Percentiles rank a stretch among this genome's conserved stretches.
phyloP scores from a whole-genome alignment of 1,284 basidiomycete genomes.

The Takashimella tepidaria region DNA sequence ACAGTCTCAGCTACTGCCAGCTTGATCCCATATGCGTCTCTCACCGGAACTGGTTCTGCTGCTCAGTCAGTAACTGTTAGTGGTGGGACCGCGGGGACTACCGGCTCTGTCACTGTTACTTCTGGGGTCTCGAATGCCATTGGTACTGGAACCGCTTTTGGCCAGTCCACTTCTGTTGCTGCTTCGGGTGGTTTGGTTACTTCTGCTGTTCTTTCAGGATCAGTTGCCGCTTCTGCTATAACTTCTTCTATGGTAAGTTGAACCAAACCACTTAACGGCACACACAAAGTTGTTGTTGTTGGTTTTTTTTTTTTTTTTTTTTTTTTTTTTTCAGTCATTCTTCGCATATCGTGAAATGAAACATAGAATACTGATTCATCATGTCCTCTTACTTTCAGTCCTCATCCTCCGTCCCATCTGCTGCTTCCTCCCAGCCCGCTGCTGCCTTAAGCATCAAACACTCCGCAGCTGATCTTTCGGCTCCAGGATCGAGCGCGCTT shows the following conservation, averaged over 20 bases:
- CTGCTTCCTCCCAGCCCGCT: conserved; percentile 6
- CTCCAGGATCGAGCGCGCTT: conserved; percentile 7
- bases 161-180: no score
- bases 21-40: not conserved
- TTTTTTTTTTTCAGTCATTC: no score
- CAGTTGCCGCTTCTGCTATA: conserved; percentile 2
- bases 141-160: not conserved
- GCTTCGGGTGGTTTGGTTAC: not conserved
- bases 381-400: not conserved
- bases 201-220: conserved; percentile 1
- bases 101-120: conserved; percentile 1
- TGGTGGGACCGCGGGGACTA: no score
- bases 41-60: no score
- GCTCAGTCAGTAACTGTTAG: no score
- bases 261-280: no score
- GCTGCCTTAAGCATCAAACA: conserved; percentile 2
- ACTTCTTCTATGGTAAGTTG: not conserved
- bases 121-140: not conserved
- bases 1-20: conserved; percentile 15
- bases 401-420: not conserved
- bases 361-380: not conserved
- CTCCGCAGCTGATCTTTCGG: conserved; percentile 1
- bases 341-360: not conserved
- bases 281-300: not conserved
- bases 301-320: not conserved